Evolutionary conservation across 2,329 filamentous ascomycete genomes (phyloP), one percentile per base, ranked within the genome.

Genomic region (Chaetomium globosum): DNA sequence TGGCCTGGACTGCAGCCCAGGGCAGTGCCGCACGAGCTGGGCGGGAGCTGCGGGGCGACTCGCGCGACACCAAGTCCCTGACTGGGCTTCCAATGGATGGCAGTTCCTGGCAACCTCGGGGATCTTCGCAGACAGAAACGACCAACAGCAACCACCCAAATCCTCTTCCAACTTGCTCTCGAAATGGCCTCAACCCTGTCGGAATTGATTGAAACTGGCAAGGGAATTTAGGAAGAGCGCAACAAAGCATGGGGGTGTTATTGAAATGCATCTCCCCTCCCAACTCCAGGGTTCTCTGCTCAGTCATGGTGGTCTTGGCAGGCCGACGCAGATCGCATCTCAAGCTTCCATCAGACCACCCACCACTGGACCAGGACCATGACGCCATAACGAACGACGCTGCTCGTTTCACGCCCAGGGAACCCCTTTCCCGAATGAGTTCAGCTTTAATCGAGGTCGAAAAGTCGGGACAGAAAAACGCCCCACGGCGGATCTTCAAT

Each of bases 1-100:
- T 33, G 49, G 53, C 46, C 33, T 52, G 36, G 21, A 51, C 56
- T 59, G 56, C 57, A 33, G 23, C 28, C 26, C 19, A 21, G 31
- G n/a, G 26, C n/a, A 21, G 30, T 46, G 59, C 49, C 28, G 48
- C 39, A 39, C 39, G 51, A 60, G 54, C 28, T 49, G 61, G 61
- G 61, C 23, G 49, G 51, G 61, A 54, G 54, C 53, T 67, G 67
- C 65, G 63, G 67, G 67, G 65, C 65, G 48, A 23, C 48, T 46
- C 54, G 55, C 36, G 59, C 67, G 53, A 36, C 62, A 61, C 36
- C 59, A 52, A 59, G 26, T 19, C 46, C 49, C 55, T 39, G 16
- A 30, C 56, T 19, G 39, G 28, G 30, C 21, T 57, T 43, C 30
- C 21, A 43, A 51, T 55, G 52, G 55, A 51, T 55, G 52, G 48